Conservation (phyloP, 2,329 filamentous ascomycete genomes). For the Epichloe aotearoae region DNA sequence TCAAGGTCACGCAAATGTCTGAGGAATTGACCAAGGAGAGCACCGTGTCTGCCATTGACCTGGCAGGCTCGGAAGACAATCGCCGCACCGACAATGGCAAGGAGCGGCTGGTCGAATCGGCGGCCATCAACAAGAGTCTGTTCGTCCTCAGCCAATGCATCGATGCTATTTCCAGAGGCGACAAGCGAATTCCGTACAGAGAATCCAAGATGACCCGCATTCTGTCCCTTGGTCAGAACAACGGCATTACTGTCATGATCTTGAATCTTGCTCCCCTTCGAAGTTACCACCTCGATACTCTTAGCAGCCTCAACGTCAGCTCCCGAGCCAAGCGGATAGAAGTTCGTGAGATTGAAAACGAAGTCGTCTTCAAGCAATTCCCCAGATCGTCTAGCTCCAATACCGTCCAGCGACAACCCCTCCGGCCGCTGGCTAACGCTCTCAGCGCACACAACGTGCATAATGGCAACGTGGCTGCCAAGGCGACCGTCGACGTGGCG, state of each 20-base stretch:
- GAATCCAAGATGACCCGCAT: conserved; percentile 98
- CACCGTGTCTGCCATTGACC: conserved; percentile 84
- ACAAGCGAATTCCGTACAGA: conserved; percentile 74
- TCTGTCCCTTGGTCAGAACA: conserved; percentile 82
- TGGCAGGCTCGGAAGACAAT: conserved; percentile 93
- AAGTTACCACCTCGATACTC: conserved; percentile 84
- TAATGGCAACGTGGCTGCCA: conserved; percentile 37
- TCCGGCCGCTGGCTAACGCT: conserved; percentile 62
- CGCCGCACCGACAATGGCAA: conserved; percentile 86
- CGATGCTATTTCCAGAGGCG: conserved; percentile 70
- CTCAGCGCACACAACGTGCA: conserved; percentile 68
- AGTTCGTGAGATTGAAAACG: conserved; percentile 88
- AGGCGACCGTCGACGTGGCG: conserved; percentile 29
- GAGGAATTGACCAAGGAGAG: conserved; percentile 58
- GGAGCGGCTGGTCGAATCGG: conserved; percentile 84
- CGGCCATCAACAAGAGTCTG: conserved; percentile 93
- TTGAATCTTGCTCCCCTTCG: conserved; percentile 84
- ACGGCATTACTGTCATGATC: conserved; percentile 93
- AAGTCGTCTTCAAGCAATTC: conserved; percentile 72
- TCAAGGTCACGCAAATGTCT: conserved; percentile 71
- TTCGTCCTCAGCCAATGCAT: conserved; percentile 93
- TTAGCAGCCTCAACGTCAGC: conserved; percentile 89
- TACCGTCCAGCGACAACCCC: conserved; percentile 52
- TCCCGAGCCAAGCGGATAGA: conserved; percentile 95
- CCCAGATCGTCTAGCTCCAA: conserved; percentile 36